Evolutionary conservation across 768 basidiomycete species (phyloP).

Genomic region (Coprinopsis sp.): DNA sequence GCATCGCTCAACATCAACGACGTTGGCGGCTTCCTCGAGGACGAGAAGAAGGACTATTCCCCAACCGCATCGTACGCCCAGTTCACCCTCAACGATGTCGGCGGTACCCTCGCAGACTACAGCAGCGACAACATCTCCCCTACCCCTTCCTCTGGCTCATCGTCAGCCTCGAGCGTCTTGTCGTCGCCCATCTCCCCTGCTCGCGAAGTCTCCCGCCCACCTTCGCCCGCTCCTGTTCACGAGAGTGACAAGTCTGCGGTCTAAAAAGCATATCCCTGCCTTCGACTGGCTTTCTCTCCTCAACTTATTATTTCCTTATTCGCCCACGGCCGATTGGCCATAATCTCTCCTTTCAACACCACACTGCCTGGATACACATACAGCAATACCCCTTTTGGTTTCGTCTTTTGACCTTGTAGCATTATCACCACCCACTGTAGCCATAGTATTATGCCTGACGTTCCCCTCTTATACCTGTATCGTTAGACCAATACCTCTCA

Average conservation of each 20-base stretch:
- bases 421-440: conserved; percentile 3
- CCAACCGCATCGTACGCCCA: conserved; percentile 34
- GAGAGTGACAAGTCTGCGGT: conserved; percentile 7
- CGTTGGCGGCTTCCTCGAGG: conserved; percentile 31
- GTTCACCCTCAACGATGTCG: conserved; percentile 33
- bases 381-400: conserved; percentile 1
- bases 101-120: conserved; percentile 35
- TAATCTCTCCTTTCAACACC: not conserved
- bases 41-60: conserved; percentile 29
- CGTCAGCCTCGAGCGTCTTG: conserved; percentile 33
- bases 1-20: conserved; percentile 37
- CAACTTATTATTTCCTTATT: conserved; percentile 5
- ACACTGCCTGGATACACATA: not conserved
- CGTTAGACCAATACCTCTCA: too few relatives aligned
- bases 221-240: conserved; percentile 7
- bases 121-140: conserved; percentile 27
- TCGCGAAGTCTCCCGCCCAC: conserved; percentile 21
- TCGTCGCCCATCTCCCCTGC: too few relatives aligned
- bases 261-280: not conserved
- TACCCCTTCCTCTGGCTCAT: conserved; percentile 30
- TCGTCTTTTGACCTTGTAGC: not conserved
- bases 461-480: not conserved
- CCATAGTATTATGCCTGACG: not conserved
- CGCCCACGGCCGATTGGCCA: not conserved
- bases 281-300: not conserved